Evolutionary conservation across 2,329 filamentous ascomycete genomes (phyloP).

Genomic region (Ophiognomonia clavigignenti-juglandacearum): DNA sequence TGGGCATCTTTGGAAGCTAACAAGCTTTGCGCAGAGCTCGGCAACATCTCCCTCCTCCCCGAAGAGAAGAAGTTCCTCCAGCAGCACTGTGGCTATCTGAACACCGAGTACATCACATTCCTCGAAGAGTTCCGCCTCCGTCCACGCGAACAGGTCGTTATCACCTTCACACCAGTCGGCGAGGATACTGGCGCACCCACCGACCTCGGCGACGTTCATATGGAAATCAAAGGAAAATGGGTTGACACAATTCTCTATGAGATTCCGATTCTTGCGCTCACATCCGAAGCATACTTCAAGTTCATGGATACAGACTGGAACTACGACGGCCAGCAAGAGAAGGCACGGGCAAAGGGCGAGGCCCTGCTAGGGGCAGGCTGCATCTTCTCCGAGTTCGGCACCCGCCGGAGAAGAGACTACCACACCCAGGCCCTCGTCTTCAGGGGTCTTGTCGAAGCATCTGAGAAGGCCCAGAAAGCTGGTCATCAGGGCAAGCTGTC

Average conservation of each 20-base stretch:
- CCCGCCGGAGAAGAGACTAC: slow-evolving; percentile 82
- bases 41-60: slow-evolving; percentile 69
- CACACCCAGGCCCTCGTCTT: slow-evolving; percentile 92
- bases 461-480: slow-evolving; percentile 60
- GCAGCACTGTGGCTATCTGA: slow-evolving; percentile 76
- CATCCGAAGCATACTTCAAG: slow-evolving; percentile 95
- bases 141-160: slow-evolving; percentile 72
- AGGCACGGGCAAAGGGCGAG: slow-evolving; percentile 76
- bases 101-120: slow-evolving; percentile 71
- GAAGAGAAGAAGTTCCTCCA: slow-evolving; percentile 79
- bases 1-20: background rate
- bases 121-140: slow-evolving; percentile 76
- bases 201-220: slow-evolving; percentile 68
- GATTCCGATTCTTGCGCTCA: slow-evolving; percentile 85
- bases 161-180: slow-evolving; percentile 57
- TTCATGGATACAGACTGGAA: slow-evolving; percentile 94
- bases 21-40: slow-evolving; percentile 59
- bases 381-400: slow-evolving; percentile 90
- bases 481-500: slow-evolving; percentile 69
- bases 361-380: slow-evolving; percentile 77
- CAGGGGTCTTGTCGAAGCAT: slow-evolving; percentile 75
- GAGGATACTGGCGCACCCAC: slow-evolving; percentile 57
- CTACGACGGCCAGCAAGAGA: slow-evolving; percentile 80
- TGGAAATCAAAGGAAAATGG: slow-evolving; percentile 80
- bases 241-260: slow-evolving; percentile 96